A percentile compares a stretch with the other conserved stretches of the same genome.
Evolutionary conservation across 2,329 filamentous ascomycete species (phyloP).

Genomic region (Dactylellina haptotyla): DNA sequence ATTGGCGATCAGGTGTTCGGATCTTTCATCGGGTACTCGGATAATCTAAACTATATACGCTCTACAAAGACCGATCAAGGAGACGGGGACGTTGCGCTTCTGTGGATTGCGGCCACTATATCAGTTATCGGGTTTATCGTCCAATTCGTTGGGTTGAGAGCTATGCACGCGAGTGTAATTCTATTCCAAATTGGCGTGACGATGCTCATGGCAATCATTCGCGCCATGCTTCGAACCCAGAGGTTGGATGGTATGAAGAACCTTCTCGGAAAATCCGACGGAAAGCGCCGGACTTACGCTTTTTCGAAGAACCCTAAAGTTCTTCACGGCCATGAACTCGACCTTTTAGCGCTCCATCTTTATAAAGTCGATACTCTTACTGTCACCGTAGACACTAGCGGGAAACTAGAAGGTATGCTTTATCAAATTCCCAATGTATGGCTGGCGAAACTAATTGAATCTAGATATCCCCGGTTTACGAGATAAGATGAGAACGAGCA

Average conservation of each 20-base stretch:
- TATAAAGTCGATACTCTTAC: constrained; percentile 27
- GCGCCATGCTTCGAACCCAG: constrained; percentile 54
- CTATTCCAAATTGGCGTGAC: constrained; percentile 53
- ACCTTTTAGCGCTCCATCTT: constrained; percentile 36
- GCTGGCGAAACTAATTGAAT: background rate
- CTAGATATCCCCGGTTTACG: background rate
- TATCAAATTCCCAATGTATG: background rate
- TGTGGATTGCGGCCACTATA: constrained; percentile 24
- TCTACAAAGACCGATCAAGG: constrained; percentile 23
- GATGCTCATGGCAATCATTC: constrained; percentile 49
- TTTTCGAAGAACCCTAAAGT: constrained; percentile 29
- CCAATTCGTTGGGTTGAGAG: constrained; percentile 55
- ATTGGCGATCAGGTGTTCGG: constrained; percentile 40
- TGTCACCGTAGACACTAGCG: background rate
- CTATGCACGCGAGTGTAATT: constrained; percentile 53
- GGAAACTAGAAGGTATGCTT: constrained; percentile 7
- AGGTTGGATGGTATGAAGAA: constrained; percentile 22
- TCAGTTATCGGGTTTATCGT: constrained; percentile 53
- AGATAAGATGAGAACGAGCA: background rate
- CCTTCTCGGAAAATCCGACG: constrained; percentile 9
- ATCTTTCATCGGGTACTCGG: constrained; percentile 42
- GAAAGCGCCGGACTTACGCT: background rate
- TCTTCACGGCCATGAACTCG: constrained; percentile 35
- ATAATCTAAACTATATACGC: constrained; percentile 32
- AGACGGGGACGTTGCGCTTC: background rate